These are phyloP conservation scores for Cryptococcus sp. DNA, from an alignment of 1,284 basidiomycete genomes.

Conservation along the genomic window DNA sequence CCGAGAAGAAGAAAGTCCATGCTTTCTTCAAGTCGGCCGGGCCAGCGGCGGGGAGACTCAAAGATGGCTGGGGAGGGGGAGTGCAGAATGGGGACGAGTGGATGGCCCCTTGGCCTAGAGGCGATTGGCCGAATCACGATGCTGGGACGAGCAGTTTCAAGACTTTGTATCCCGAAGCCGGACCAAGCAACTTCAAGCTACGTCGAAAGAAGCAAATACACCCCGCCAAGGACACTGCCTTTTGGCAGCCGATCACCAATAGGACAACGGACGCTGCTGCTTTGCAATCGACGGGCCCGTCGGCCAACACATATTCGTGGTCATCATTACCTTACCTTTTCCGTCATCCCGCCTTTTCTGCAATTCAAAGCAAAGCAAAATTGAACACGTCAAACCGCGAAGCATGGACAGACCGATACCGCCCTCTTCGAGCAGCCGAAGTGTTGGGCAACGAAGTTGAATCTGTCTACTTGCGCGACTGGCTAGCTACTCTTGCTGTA, in stretches of 20 bases:
- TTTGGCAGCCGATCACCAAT: slow-evolving; percentile 7
- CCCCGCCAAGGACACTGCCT: slow-evolving; percentile 4
- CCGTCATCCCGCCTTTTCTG: slow-evolving; percentile 36
- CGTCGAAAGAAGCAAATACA: not conserved
- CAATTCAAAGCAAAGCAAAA: slow-evolving; percentile 13
- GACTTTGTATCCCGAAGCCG: not conserved
- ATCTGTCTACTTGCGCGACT: slow-evolving; percentile 74
- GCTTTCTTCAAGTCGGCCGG: slow-evolving; percentile 33
- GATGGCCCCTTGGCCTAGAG: slow-evolving; percentile 29
- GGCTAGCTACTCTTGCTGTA: slow-evolving; percentile 72
- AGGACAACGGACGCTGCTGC: not conserved
- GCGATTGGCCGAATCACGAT: slow-evolving; percentile 28
- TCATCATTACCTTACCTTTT: slow-evolving; percentile 15
- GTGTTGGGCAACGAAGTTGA: slow-evolving; percentile 79
- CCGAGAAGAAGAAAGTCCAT: slow-evolving; percentile 27
- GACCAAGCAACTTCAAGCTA: not conserved
- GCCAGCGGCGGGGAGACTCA: slow-evolving; percentile 17
- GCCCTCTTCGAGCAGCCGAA: slow-evolving; percentile 69
- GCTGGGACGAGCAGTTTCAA: not conserved
- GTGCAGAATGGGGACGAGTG: slow-evolving; percentile 37
- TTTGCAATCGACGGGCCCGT: not conserved
- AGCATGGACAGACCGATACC: slow-evolving; percentile 76
- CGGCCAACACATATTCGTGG: not conserved
- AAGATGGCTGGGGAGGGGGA: slow-evolving; percentile 43
- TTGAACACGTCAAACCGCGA: slow-evolving; percentile 48